Base-by-base conservation (phyloP, 2,329 filamentous ascomycete species). In the Coniochaeta sp. region DNA sequence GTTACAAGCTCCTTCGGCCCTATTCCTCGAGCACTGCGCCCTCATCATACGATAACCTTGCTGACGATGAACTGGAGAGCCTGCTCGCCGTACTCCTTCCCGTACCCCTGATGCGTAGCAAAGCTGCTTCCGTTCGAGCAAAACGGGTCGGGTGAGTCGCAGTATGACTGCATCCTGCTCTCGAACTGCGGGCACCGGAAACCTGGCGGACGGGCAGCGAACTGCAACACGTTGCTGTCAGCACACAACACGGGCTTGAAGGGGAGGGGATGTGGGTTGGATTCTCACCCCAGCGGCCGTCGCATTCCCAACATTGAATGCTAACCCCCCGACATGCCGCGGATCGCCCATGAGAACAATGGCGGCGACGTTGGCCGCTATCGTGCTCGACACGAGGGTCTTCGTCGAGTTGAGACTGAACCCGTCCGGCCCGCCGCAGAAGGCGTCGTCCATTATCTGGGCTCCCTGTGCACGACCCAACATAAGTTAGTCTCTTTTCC, bases 291-390 rank as follows among this genome's bases (percentile, higher is more conserved):
- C 84, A 59, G 74, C 70, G 19, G 77, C 79, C 31, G 68, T 74
- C 67, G 83, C 85, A 16, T 81, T 86, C 14, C 85, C 84, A 59
- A 84, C 80, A 59, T 85, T 79, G 69, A 83, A 87, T 2, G 80
- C 67, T 34, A 82, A 71, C 1, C 83, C 81, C 26, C 72, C 68
- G 17, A 76, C 74, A 67, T 82, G 78, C 62, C 83, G 75, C 16
- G 84, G 85, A 67, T 85, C 79, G 8, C 84, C 84, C 81, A 85
- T 84, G 65, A 84, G 78, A 64, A 87, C 82, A 24, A 80, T 80
- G 1, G 81, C 83, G 64, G 82, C 83, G 62, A 85, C 79, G 68
- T 78, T 79, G 36, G 71, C 72, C 28, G 80, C 71, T 6, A 81
- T 79, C 4, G 75, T 74, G 3, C 74, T 73, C 9, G 76, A 73